Percentiles rank a stretch among this genome's conserved stretches.
Conservation (phyloP, 805 yeast genomes). For the Kodamaea fukazawae region DNA sequence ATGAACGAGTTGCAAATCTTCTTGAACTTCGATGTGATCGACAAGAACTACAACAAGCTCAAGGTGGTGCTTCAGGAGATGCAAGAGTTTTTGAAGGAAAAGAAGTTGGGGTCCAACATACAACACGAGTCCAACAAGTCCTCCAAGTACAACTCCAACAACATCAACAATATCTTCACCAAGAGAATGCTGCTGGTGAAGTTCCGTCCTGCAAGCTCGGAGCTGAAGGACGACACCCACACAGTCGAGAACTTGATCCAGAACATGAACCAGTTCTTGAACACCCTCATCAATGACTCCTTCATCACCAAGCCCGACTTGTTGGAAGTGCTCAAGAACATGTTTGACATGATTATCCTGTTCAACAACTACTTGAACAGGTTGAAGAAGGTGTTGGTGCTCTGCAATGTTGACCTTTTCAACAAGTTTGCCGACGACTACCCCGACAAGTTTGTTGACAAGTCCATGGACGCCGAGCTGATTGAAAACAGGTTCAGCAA, state of each 20-base stretch:
- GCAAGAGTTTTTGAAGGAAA: slow-evolving; percentile 7
- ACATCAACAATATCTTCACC: slow-evolving; percentile 23
- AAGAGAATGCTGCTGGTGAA: slow-evolving; percentile 16
- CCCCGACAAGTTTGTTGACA: slow-evolving; percentile 37
- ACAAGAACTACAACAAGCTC: slow-evolving; percentile 50
- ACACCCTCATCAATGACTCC: slow-evolving; percentile 62
- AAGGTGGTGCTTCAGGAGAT: slow-evolving; percentile 16
- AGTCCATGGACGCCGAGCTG: slow-evolving; percentile 37
- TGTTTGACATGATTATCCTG: slow-evolving; percentile 47
- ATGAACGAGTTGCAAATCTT: slow-evolving; percentile 54
- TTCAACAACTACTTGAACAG: slow-evolving; percentile 49
- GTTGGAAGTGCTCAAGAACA: slow-evolving; percentile 43
- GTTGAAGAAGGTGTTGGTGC: slow-evolving; percentile 52
- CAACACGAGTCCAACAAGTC: slow-evolving; percentile 4
- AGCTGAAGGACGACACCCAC: slow-evolving; percentile 1
- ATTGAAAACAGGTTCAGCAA: slow-evolving; percentile 41
- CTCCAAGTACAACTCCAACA: slow-evolving; percentile 9
- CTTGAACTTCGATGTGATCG: slow-evolving; percentile 58
- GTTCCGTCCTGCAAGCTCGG: neutral
- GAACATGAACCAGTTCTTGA: slow-evolving; percentile 55
- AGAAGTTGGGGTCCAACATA: slow-evolving; percentile 14
- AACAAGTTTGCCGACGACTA: slow-evolving; percentile 30
- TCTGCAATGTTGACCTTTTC: slow-evolving; percentile 48
- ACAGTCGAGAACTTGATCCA: slow-evolving; percentile 35
- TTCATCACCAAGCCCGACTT: slow-evolving; percentile 59